Evolutionary conservation across 164 flowering plant genomes (phyloP), one percentile per base, ranked within the genome.

Genomic region (Warburgia ugandensis): DNA sequence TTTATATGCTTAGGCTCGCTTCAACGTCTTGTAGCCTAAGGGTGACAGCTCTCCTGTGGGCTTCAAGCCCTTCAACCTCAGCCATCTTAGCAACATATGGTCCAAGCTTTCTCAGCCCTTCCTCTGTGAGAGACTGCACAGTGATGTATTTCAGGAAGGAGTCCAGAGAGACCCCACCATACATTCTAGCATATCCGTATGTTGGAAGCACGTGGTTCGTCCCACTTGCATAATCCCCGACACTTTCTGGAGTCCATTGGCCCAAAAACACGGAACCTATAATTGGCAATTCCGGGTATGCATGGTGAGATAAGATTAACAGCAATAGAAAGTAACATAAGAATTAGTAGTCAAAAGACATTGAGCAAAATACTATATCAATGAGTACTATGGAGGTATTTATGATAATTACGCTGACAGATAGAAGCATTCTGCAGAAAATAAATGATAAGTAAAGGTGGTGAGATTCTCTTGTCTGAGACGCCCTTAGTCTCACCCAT

Each of bases 151-250:
- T 92, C 36, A 83, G 68, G 70, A 87, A 92, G 33, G 98, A 87
- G 61, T 92, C 95, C 32, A 92, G 50, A 21, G 94, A 92, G 29
- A 92, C 95, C 2, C 98, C 98, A 45, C 95, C 68, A 45, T 88
- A 88, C 98, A 88, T 92, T 46, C 89, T 62, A 9, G 98, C 87
- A 71, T 91, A 91, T 1, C 96, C 98, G 61, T 91, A 91, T 1
- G 95, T 91, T 17, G 96, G 98, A 66, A 91, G 95, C 47, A 87
- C 98, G 55, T 87, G 98, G 50, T 87, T 91, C 52, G 98, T 91
- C 21, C 98, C 96, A 49, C 98, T 88, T 32, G 96, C 98, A 69
- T 92, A 88, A 54, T 92, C 96, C 51, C 98, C 96, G 7, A 92
- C 95, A 45, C 98, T 88, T 65, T 92, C 98, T 0, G 98, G 98